phyloP scores from a whole-genome alignment of 2,329 filamentous ascomycete species.

The Colletotrichum eleusines region DNA sequence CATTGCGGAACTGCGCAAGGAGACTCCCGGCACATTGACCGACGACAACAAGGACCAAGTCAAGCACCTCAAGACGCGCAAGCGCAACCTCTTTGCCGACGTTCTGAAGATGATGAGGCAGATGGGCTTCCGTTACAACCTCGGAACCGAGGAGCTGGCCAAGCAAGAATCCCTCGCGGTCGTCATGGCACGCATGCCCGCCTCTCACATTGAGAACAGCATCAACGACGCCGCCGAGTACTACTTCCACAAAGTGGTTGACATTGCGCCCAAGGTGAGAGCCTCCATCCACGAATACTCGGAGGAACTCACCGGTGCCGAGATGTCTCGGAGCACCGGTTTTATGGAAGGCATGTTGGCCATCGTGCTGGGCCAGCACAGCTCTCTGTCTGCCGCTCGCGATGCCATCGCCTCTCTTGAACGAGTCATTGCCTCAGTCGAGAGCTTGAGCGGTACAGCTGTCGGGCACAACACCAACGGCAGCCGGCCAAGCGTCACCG shows the following conservation, averaged over 20 bases:
- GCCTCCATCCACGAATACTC: conserved; percentile 79
- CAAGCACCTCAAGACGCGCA: conserved; percentile 90
- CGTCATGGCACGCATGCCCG: conserved; percentile 69
- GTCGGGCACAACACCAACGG: conserved; percentile 31
- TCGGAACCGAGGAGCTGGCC: conserved; percentile 78
- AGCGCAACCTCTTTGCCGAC: conserved; percentile 90
- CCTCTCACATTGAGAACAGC: conserved; percentile 43
- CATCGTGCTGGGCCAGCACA: conserved; percentile 71
- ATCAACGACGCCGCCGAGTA: conserved; percentile 68
- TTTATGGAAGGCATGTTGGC: conserved; percentile 89
- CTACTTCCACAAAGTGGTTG: conserved; percentile 83
- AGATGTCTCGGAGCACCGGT: conserved; percentile 82
- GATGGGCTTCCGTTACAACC: conserved; percentile 91
- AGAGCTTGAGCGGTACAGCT: conserved; percentile 43
- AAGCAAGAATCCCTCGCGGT: conserved; percentile 78
- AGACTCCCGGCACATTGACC: conserved; percentile 83
- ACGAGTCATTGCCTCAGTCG: conserved; percentile 35
- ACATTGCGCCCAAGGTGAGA: conserved; percentile 77
- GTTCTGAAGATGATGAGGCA: conserved; percentile 83
- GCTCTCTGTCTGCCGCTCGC: conserved; percentile 57
- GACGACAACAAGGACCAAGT: conserved; percentile 88
- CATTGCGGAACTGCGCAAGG: conserved; percentile 81
- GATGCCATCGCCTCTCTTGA: conserved; percentile 50
- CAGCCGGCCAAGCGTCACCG: conserved; percentile 47
- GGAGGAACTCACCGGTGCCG: conserved; percentile 84